Base-by-base conservation (phyloP, 441 rosid species). In the Sinapis alba region DNA sequence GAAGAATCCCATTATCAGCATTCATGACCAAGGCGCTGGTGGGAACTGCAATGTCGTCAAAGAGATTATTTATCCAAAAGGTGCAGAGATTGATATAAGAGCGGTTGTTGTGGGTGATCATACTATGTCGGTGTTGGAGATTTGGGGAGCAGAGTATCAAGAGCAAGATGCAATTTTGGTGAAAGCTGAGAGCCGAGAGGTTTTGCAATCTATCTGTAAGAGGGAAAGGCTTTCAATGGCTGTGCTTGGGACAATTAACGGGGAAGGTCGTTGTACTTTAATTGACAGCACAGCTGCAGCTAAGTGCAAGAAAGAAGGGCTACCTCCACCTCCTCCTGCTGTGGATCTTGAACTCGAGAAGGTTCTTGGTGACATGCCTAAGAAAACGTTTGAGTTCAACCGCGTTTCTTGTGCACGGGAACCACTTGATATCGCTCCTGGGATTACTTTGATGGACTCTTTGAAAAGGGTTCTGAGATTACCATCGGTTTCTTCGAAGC, bases 111-210 rank as follows among this genome's bases (percentile, higher is more conserved):
- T 96, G 23, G 98, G 99, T 15, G 99, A 96, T 74, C 96, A 89
- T 77, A 96, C 96, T 2, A 88, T 93, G 99, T 96, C 98, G 26
- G 90, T 93, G 34, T 79, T 96, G 86, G 99, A 96, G 87, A 96
- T 96, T 64, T 93, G 97, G 97, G 98, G 98, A 76, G 99, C 99
- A 32, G 99, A 96, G 73, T 96, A 96, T 80, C 99, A 96, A 77
- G 98, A 96, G 85, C 99, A 96, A 83, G 98, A 96, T 83, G 98
- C 99, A 0, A 87, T 96, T 83, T 83, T 96, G 86, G 90, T 96
- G 81, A 90, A 89, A 83, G 90, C 97, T 30, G 94, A 90, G 84
- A 90, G 92, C 69, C 88, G 84, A 10, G 82, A 79, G 68, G 60
- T 90, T 57, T 80, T 96, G 76, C 85, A 84, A 71, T 93, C 91